Evolutionary conservation across 768 basidiomycete species (phyloP), one percentile per base, ranked within the genome.

Genomic region (Cystofilobasidium bisporidii): DNA sequence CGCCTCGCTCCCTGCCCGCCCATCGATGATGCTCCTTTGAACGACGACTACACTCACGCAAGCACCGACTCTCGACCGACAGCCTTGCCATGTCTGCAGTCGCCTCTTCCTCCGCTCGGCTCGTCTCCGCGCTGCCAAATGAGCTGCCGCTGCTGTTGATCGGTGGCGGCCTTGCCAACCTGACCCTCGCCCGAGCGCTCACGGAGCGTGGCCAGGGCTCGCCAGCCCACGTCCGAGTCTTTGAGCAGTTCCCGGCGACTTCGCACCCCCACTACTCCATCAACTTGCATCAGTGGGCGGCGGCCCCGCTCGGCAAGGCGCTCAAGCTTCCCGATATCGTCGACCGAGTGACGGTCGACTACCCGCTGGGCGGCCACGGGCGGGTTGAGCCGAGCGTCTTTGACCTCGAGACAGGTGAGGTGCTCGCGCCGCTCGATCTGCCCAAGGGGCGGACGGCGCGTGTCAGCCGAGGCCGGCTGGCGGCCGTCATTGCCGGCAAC

Each of bases 381-480:
- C 12, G n/a, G 38, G 41, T 68, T n/a, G 43, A 59, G 28, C 12
- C 26, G 0, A 26, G 24, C 22, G 22, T 68, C 3, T 12, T 5
- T 1, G 55, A 45, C 24, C 12, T 68, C 22, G 71, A 71, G 36
- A 65, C 68, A 10, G 71, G 62, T 22, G 67, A 70, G 28, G 48
- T 72, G 71, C 71, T 76, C 30, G 70, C 78, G 1, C 66, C 72
- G 14, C 60, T 77, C 74, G 81, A 47, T 22, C 38, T 62, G 26
- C 43, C 33, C 11, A 55, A 33, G 33, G 40, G 57, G n/a, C 40
- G 57, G 32, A 61, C 43, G 22, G 41, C 45, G 33, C 56, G 45
- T 8, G 67, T 63, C 56, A 58, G 48, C 12, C 33, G 61, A n/a
- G 67, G 40, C 30, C 20, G 40, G 40, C 11, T 68, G 17, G 33